These are phyloP conservation scores for Pholiota microspora DNA, from an alignment of 768 basidiomycete genomes.

Conservation along the genomic window DNA sequence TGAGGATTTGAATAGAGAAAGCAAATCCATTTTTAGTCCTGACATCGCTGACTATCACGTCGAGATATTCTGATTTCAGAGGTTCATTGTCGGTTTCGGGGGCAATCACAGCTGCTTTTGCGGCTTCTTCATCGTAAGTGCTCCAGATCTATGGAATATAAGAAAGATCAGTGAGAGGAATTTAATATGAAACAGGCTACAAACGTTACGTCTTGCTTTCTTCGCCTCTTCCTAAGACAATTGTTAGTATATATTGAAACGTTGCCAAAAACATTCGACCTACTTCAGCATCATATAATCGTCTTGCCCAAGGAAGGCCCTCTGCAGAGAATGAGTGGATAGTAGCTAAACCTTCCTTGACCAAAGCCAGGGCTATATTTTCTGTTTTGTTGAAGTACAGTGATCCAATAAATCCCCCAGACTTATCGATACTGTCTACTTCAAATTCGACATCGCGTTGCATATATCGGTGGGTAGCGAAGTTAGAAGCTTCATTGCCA, in stretches of 20 bases:
- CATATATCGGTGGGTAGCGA: conserved; percentile 77
- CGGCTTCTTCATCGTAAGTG: conserved; percentile 75
- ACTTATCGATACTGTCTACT: conserved; percentile 88
- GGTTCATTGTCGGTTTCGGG: conserved; percentile 44
- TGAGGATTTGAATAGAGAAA: conserved; percentile 93
- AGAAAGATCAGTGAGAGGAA: background rate
- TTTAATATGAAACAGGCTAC: conserved; percentile 23
- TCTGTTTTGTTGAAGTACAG: conserved; percentile 83
- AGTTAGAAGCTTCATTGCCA: conserved; percentile 81
- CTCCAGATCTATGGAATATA: conserved; percentile 70
- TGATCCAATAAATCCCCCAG: conserved; percentile 92
- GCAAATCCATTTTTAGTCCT: conserved; percentile 68
- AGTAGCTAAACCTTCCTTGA: conserved; percentile 82
- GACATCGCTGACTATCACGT: conserved; percentile 90
- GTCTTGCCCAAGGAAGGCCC: conserved; percentile 71
- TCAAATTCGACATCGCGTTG: conserved; percentile 95
- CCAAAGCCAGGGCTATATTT: conserved; percentile 83
- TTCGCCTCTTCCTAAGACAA: conserved; percentile 73
- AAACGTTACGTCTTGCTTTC: conserved; percentile 69
- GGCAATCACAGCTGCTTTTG: conserved; percentile 37
- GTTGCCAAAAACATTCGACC: conserved; percentile 8
- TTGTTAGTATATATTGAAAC: background rate
- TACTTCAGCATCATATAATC: conserved; percentile 84
- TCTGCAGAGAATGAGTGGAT: conserved; percentile 91
- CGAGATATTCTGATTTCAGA: conserved; percentile 83